Evolutionary conservation across 1,284 basidiomycete species (phyloP).

Genomic region (Porodaedalea pini): DNA sequence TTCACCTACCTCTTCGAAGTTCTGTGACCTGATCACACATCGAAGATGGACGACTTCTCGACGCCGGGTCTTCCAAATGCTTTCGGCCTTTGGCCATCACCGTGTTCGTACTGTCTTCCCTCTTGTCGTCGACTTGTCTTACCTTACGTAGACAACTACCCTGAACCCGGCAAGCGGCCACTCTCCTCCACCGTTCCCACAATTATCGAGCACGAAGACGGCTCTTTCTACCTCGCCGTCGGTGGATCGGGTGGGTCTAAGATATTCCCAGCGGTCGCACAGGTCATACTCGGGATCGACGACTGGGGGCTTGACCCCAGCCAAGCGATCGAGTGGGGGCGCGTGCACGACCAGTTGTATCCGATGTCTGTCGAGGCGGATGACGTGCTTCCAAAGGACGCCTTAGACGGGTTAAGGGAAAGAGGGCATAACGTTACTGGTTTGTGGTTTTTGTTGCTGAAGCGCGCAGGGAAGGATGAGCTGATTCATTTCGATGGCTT

Average conservation of each 20-base stretch:
- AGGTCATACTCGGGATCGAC: conserved; percentile 75
- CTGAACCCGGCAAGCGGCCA: conserved; percentile 81
- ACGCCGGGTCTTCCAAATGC: conserved; percentile 76
- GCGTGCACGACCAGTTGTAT: conserved; percentile 91
- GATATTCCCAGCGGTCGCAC: conserved; percentile 80
- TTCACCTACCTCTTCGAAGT: background rate
- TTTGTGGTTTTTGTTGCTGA: conserved; percentile 31
- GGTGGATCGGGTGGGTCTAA: conserved; percentile 87
- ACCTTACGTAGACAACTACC: conserved; percentile 72
- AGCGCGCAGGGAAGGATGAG: conserved; percentile 9
- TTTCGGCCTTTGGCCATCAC: conserved; percentile 83
- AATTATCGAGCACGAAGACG: conserved; percentile 74
- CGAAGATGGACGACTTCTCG: conserved; percentile 86
- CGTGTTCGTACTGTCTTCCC: conserved; percentile 49
- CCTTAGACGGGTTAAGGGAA: conserved; percentile 52
- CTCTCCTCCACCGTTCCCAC: conserved; percentile 81
- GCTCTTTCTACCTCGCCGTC: conserved; percentile 66
- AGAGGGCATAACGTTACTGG: conserved; percentile 75
- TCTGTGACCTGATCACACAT: background rate
- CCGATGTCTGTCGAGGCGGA: conserved; percentile 68
- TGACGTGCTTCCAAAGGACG: conserved; percentile 47
- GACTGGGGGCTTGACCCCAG: conserved; percentile 80
- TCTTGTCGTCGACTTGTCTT: background rate
- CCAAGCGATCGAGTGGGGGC: conserved; percentile 77
- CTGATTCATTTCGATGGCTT: background rate